phyloP scores from a whole-genome alignment of 352 stramenopile species.

The Pythium brachiatum region DNA sequence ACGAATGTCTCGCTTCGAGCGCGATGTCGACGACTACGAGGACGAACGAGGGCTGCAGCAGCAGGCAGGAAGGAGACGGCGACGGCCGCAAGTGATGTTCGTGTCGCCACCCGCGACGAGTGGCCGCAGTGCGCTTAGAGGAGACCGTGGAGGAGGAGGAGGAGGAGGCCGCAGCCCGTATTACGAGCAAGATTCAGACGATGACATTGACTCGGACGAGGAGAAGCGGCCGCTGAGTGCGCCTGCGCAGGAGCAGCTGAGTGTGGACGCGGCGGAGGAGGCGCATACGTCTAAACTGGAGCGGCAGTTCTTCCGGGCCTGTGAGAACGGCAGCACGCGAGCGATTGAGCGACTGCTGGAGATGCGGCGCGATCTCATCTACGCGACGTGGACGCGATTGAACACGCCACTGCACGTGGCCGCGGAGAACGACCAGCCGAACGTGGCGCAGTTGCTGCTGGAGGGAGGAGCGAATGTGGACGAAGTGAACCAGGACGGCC shows the following conservation, averaged over 20 bases:
- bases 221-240: conserved; percentile 10
- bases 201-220: conserved; percentile 9
- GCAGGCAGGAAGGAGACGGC: neutral
- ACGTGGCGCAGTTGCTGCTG: conserved; percentile 15
- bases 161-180: neutral
- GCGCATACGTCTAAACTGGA: conserved; percentile 8
- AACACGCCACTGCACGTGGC: conserved; percentile 21
- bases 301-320: conserved; percentile 16
- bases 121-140: neutral
- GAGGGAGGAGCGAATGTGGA: conserved; percentile 18
- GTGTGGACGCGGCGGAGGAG: conserved; percentile 1
- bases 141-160: neutral
- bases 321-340: neutral
- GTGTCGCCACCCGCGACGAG: neutral
- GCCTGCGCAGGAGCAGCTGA: neutral
- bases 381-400: conserved; percentile 10
- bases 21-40: neutral
- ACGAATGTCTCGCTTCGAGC: neutral
- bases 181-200: neutral
- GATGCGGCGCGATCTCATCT: conserved; percentile 12
- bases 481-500: conserved; percentile 25
- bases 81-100: conserved; percentile 12
- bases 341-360: conserved; percentile 10
- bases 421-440: conserved; percentile 13
- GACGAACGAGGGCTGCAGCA: neutral